A percentile compares a stretch with the other conserved stretches of the same genome.
Evolutionary conservation across 1,284 basidiomycete species (phyloP).

Genomic region (Ganoderma meredithae): DNA sequence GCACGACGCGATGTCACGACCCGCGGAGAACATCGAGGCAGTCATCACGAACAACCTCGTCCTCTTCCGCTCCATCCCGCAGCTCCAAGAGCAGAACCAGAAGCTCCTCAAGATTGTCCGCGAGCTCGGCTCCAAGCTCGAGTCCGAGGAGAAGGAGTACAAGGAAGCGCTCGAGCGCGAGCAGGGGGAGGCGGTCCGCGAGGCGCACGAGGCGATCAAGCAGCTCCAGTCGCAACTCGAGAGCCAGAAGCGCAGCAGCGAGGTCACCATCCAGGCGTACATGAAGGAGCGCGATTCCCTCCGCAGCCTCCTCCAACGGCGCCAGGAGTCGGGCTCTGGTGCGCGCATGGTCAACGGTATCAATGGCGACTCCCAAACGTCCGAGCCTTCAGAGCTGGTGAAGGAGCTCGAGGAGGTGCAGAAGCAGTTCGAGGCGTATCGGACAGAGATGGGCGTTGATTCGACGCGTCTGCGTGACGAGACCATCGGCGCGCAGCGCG

Average conservation of each 20-base stretch:
- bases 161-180: slow-evolving; percentile 71
- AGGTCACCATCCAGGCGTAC: slow-evolving; percentile 79
- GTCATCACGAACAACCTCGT: slow-evolving; percentile 93
- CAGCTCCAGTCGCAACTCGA: slow-evolving; percentile 81
- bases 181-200: slow-evolving; percentile 82
- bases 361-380: slow-evolving; percentile 37
- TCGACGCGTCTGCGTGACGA: slow-evolving; percentile 77
- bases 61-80: slow-evolving; percentile 83
- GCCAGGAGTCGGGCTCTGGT: slow-evolving; percentile 37
- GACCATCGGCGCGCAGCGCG: slow-evolving; percentile 66
- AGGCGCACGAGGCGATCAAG: slow-evolving; percentile 88
- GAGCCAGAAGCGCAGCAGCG: slow-evolving; percentile 70
- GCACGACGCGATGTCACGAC: slow-evolving; percentile 43
- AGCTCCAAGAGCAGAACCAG: slow-evolving; percentile 91
- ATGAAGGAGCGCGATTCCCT: slow-evolving; percentile 91
- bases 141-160: slow-evolving; percentile 77
- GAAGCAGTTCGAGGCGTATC: slow-evolving; percentile 79
- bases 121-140: slow-evolving; percentile 81
- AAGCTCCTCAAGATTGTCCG: slow-evolving; percentile 86
- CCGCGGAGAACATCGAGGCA: slow-evolving; percentile 69
- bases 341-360: slow-evolving; percentile 43
- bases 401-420: slow-evolving; percentile 77
- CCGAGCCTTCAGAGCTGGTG: slow-evolving; percentile 43
- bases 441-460: slow-evolving; percentile 81
- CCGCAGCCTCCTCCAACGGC: slow-evolving; percentile 72